Conservation (phyloP, 176 grass and related monocot genomes). For the Carex pumila region DNA sequence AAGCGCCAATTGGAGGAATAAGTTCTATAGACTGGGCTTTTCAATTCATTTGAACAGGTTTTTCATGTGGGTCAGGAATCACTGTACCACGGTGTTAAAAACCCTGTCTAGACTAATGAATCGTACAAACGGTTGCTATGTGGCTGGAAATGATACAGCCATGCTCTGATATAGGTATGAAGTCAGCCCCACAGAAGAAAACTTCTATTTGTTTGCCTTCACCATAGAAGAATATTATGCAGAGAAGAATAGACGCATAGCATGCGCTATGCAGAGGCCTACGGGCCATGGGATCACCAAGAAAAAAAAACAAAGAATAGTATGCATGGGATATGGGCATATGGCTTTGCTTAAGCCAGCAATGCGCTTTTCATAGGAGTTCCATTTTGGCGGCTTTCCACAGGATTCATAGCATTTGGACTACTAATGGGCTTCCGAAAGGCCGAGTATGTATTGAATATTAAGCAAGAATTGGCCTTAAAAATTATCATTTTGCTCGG, state of each 20-base stretch:
- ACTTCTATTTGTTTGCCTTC: too few species aligned
- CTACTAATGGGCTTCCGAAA: not conserved
- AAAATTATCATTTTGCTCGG: not conserved
- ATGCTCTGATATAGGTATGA: not conserved
- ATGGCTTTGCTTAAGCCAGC: slow-evolving; percentile 11
- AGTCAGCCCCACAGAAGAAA: not conserved
- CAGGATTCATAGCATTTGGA: not conserved
- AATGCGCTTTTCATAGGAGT: slow-evolving; percentile 1
- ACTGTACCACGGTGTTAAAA: not conserved
- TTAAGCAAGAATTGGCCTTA: not conserved
- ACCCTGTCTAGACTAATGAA: not conserved
- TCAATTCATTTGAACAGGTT: not conserved
- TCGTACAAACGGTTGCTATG: not conserved
- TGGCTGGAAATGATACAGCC: not conserved
- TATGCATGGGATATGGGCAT: not conserved
- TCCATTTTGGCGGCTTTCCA: not conserved
- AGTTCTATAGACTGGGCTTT: not conserved
- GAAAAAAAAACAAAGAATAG: too few species aligned
- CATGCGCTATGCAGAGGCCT: too few species aligned
- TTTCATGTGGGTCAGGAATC: not conserved
- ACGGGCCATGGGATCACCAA: too few species aligned
- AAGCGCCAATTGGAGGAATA: not conserved
- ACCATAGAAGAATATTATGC: too few species aligned
- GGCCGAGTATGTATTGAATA: not conserved
- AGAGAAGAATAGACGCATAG: too few species aligned